Evolutionary conservation across 2,329 filamentous ascomycete species (phyloP).

Genomic region (Fragosphaeria purpurea): DNA sequence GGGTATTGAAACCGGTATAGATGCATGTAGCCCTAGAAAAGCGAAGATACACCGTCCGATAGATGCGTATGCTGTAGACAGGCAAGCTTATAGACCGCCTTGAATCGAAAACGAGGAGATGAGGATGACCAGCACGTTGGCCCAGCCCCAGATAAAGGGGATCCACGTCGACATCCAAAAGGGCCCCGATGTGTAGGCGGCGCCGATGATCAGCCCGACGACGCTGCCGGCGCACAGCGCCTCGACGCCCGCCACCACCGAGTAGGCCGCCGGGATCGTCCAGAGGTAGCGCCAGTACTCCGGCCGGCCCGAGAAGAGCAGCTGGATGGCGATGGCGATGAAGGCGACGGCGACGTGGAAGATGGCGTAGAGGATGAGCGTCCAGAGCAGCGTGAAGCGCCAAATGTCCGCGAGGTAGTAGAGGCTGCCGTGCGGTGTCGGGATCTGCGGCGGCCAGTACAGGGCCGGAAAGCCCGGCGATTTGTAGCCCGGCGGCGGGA

Average conservation of each 20-base stretch:
- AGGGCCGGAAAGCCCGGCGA: slow-evolving; percentile 72
- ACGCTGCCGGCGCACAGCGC: slow-evolving; percentile 72
- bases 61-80: slow-evolving; percentile 13
- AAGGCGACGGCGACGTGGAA: slow-evolving; percentile 64
- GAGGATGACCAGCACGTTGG: slow-evolving; percentile 73
- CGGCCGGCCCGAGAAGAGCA: slow-evolving; percentile 35
- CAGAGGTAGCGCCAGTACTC: slow-evolving; percentile 54
- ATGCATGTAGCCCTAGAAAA: not conserved
- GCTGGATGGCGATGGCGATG: slow-evolving; percentile 65
- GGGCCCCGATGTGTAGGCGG: slow-evolving; percentile 70
- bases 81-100: slow-evolving; percentile 57
- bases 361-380: slow-evolving; percentile 63
- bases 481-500: slow-evolving; percentile 46
- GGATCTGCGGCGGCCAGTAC: slow-evolving; percentile 55
- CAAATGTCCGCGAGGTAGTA: slow-evolving; percentile 71
- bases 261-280: slow-evolving; percentile 62
- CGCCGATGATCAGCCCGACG: slow-evolving; percentile 67
- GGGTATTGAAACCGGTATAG: slow-evolving; percentile 26
- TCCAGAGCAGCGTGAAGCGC: slow-evolving; percentile 84
- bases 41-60: not conserved
- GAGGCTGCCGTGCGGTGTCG: slow-evolving; percentile 45
- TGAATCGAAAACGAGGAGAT: slow-evolving; percentile 90
- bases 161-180: slow-evolving; percentile 94
- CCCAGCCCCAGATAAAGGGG: slow-evolving; percentile 76
- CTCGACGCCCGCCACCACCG: slow-evolving; percentile 62